Evolutionary conservation across 176 grass and related monocot species (phyloP).

Genomic region (Oryza glaberrima): DNA sequence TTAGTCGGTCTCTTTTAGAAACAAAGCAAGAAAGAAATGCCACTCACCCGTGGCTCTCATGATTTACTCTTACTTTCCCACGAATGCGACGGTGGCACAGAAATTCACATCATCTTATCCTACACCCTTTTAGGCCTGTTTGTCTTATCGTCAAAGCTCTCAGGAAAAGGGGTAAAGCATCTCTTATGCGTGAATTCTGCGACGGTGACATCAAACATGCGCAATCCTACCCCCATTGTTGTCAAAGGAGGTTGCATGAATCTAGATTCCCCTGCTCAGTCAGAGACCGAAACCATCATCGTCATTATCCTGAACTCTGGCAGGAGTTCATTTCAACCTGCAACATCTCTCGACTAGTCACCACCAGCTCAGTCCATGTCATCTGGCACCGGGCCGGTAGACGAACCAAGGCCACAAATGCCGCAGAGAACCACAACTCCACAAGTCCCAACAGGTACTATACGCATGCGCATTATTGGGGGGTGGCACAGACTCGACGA

Average conservation of each 20-base stretch:
- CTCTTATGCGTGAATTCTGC: conserved; percentile 20
- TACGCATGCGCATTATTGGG: background rate
- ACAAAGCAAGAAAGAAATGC: background rate
- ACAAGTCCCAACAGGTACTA: background rate
- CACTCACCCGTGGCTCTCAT: background rate
- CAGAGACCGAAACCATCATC: background rate
- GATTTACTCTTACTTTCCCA: background rate
- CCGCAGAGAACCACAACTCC: background rate
- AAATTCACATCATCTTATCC: background rate
- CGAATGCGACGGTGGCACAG: background rate
- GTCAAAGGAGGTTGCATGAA: background rate
- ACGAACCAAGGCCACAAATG: background rate
- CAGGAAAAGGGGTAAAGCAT: background rate
- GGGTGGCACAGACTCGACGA: background rate
- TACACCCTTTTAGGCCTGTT: background rate
- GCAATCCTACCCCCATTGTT: background rate
- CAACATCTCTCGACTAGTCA: background rate
- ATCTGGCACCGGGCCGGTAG: background rate
- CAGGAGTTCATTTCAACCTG: no score
- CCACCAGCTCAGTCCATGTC: background rate
- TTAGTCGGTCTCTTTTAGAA: background rate
- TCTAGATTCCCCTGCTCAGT: background rate
- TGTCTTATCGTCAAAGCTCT: background rate
- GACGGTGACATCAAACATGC: conserved; percentile 13
- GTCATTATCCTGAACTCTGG: background rate